Evolutionary conservation across 768 basidiomycete species (phyloP), one percentile per base, ranked within the genome.

Genomic region (Nidularia pulvinata): DNA sequence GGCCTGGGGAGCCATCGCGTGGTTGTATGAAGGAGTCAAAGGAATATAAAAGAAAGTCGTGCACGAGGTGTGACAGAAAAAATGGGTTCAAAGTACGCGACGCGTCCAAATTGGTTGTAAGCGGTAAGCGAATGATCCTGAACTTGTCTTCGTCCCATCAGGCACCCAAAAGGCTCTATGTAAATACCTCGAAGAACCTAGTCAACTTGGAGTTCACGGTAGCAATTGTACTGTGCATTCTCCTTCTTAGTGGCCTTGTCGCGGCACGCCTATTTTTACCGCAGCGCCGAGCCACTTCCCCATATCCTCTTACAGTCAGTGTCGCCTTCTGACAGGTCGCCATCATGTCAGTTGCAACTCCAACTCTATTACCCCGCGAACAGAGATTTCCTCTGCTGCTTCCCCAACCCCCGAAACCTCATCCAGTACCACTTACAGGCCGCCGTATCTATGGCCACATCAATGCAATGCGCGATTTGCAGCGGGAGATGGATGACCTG

Each of bases 401-500:
- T 7, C 88, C 91, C 0, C 77, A 77, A 57, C 75, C 80, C 13
- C 89, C 86, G 0, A 82, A 86, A 51, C 80, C 87, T 0, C 81
- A 86, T 54, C 88, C 88, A 5, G 68, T 75, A 0, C 89, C 89
- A 10, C 65, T 86, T 4, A 76, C 82, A 3, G 67, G 66, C 37
- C 75, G 80, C 37, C 79, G 80, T 49, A 72, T 72, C 2, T 80
- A 85, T 59, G 81, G 78, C 1, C 78, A 82, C 44, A 67, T 91
- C 58, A 86, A 84, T 59, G 76, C 79, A 33, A 74, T 79, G 42
- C 82, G 91, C 22, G 86, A 93, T 66, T 65, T 91, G 33, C 79
- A 82, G 55, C 81, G 83, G 39, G 90, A 93, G 65, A 87, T 90
- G 77, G 88, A 91, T 47, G 89, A 93, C 61, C 69, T 93, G 55